Evolutionary conservation across 169 alveolate species (phyloP).

Genomic region (Plasmodium sp.): DNA sequence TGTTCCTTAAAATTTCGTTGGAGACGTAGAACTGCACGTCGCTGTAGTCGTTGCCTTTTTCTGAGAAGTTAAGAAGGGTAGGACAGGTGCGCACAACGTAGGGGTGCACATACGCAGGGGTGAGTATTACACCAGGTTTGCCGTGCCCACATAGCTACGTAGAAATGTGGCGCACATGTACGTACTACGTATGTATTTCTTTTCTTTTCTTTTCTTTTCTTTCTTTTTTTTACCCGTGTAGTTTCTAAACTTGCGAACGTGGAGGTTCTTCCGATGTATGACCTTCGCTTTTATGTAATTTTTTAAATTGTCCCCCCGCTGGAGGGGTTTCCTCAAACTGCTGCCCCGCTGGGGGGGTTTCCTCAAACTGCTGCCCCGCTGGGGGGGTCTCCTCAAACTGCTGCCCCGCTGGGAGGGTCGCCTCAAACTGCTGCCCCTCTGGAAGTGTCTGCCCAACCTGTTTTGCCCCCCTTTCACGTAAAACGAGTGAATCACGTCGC

Average conservation of each 20-base stretch:
- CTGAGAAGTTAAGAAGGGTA: neutral
- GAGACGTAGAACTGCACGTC: constrained; percentile 61
- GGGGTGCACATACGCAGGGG: neutral
- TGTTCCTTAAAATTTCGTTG: constrained; percentile 25
- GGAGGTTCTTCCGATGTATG: constrained; percentile 1
- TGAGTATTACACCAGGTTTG: no score
- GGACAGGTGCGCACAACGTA: neutral
- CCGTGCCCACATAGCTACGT: neutral
- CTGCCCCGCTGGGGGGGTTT: no score
- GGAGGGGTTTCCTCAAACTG: no score
- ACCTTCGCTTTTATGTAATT: constrained; percentile 53
- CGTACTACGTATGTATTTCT: neutral
- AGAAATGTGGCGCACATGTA: neutral
- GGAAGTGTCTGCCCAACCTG: neutral
- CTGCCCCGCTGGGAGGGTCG: neutral
- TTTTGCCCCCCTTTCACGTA: constrained; percentile 10
- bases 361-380: no score
- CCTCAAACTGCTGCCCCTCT: neutral
- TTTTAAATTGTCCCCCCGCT: constrained; percentile 3
- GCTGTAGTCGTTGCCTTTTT: constrained; percentile 6
- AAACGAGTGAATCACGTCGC: constrained; percentile 51
- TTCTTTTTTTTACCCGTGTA: constrained; percentile 25
- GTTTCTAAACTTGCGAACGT: neutral
- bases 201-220: neutral
- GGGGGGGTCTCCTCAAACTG: neutral